Conservation (phyloP, 2,329 filamentous ascomycete genomes). For the Phoma sp. region DNA sequence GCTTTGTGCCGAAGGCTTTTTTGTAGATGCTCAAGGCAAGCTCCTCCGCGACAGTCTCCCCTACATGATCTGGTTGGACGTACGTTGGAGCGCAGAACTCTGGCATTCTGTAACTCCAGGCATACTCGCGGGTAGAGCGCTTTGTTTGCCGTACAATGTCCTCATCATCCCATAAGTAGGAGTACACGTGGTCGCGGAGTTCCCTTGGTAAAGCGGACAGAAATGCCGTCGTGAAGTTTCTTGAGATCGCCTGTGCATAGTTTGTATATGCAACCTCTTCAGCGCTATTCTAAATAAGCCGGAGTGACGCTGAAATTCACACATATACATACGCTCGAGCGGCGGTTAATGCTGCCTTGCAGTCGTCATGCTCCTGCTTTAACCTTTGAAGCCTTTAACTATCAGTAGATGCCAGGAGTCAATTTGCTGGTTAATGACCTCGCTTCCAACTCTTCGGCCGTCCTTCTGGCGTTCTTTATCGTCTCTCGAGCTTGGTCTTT, state of each 20-base stretch:
- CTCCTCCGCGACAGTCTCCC: constrained; percentile 9
- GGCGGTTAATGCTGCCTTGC: neutral
- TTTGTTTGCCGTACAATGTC: constrained; percentile 18
- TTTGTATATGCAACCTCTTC: constrained; percentile 11
- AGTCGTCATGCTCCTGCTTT: constrained; percentile 4
- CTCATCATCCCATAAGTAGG: constrained; percentile 14
- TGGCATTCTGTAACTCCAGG: constrained; percentile 16
- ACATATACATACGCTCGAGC: constrained; percentile 65
- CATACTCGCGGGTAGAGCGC: constrained; percentile 12
- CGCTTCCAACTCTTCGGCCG: neutral
- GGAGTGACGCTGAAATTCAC: neutral
- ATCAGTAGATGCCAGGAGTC: neutral
- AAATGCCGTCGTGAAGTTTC: constrained; percentile 4
- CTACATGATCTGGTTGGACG: constrained; percentile 12
- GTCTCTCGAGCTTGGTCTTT: neutral
- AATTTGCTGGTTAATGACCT: neutral
- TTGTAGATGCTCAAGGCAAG: constrained; percentile 12
- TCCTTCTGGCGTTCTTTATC: neutral
- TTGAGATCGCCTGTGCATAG: constrained; percentile 5
- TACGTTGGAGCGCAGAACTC: constrained; percentile 14
- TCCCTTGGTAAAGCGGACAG: constrained; percentile 10
- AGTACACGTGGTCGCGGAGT: constrained; percentile 16
- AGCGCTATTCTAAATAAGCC: neutral
- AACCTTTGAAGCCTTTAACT: constrained; percentile 2
- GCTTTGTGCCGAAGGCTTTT: constrained; percentile 10